Percentiles rank a stretch among this genome's conserved stretches.
Conservation (phyloP, 129 eudicot species). For the Tagetes patula region DNA sequence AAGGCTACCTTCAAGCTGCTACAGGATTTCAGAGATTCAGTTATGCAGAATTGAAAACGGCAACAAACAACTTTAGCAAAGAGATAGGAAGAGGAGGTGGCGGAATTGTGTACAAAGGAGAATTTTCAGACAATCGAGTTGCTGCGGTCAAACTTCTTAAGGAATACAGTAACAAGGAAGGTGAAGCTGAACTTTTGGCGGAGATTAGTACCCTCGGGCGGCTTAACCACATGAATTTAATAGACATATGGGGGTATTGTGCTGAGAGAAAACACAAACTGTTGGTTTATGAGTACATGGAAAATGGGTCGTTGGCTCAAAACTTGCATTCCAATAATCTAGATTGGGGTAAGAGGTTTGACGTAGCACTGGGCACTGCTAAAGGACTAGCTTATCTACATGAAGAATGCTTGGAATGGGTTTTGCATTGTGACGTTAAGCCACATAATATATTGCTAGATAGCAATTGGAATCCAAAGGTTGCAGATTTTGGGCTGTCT, state of each 20-base stretch:
- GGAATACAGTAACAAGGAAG: conserved; percentile 23
- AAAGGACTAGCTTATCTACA: conserved; percentile 64
- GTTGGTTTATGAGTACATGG: conserved; percentile 53
- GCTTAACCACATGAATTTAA: conserved; percentile 52
- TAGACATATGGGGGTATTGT: conserved; percentile 56
- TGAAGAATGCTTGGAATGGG: conserved; percentile 70
- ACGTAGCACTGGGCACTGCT: conserved; percentile 56
- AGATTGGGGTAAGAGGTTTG: conserved; percentile 44
- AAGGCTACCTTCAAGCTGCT: conserved; percentile 37
- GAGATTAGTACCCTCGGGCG: conserved; percentile 50
- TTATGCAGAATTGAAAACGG: conserved; percentile 48
- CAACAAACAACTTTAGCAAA: conserved; percentile 34
- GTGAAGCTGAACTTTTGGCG: conserved; percentile 46
- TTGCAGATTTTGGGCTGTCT: conserved; percentile 49
- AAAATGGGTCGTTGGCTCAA: conserved; percentile 42
- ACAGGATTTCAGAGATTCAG: conserved; percentile 45
- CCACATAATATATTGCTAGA: conserved; percentile 50
- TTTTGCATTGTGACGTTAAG: conserved; percentile 60
- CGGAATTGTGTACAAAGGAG: conserved; percentile 48
- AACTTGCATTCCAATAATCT: conserved; percentile 26
- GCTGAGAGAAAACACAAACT: conserved; percentile 37
- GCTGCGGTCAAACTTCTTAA: conserved; percentile 44
- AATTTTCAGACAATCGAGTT: conserved; percentile 31
- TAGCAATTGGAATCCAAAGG: conserved; percentile 40
- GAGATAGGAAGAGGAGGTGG: conserved; percentile 56